Evolutionary conservation across 2,329 filamentous ascomycete species (phyloP).

Genomic region (Aspergillus fumigatiaffinis): DNA sequence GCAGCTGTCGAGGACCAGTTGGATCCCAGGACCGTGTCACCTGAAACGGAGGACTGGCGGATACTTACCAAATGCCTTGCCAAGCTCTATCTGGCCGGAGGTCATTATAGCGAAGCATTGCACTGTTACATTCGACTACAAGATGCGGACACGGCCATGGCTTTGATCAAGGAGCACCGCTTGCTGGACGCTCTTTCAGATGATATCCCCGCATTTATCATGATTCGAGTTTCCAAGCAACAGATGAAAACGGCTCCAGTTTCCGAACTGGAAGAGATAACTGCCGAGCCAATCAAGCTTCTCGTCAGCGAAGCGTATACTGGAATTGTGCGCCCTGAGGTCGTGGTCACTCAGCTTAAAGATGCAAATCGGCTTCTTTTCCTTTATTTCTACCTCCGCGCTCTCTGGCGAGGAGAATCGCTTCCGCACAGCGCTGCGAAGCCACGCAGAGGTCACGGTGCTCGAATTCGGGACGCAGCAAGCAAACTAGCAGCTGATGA

Average conservation of each 20-base stretch:
- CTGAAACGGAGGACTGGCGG: slow-evolving; percentile 82
- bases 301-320: slow-evolving; percentile 89
- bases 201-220: slow-evolving; percentile 84
- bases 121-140: slow-evolving; percentile 86
- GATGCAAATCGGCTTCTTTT: slow-evolving; percentile 66
- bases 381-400: slow-evolving; percentile 86
- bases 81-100: slow-evolving; percentile 76
- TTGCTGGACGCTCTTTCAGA: slow-evolving; percentile 85
- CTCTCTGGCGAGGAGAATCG: slow-evolving; percentile 75
- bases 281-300: slow-evolving; percentile 76
- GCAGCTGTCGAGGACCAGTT: slow-evolving; percentile 79
- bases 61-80: slow-evolving; percentile 85
- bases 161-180: slow-evolving; percentile 79
- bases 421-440: slow-evolving; percentile 40
- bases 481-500: slow-evolving; percentile 51
- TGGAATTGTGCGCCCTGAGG: slow-evolving; percentile 72
- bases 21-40: slow-evolving; percentile 67
- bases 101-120: slow-evolving; percentile 77
- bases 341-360: slow-evolving; percentile 75
- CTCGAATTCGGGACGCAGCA: slow-evolving; percentile 38
- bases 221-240: slow-evolving; percentile 74
- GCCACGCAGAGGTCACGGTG: slow-evolving; percentile 32
- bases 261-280: slow-evolving; percentile 71
- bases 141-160: slow-evolving; percentile 85
- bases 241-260: slow-evolving; percentile 62